A percentile compares a stretch with the other conserved stretches of the same genome.
phyloP scores from a whole-genome alignment of 768 basidiomycete species.

The Suillus tomentosus region DNA sequence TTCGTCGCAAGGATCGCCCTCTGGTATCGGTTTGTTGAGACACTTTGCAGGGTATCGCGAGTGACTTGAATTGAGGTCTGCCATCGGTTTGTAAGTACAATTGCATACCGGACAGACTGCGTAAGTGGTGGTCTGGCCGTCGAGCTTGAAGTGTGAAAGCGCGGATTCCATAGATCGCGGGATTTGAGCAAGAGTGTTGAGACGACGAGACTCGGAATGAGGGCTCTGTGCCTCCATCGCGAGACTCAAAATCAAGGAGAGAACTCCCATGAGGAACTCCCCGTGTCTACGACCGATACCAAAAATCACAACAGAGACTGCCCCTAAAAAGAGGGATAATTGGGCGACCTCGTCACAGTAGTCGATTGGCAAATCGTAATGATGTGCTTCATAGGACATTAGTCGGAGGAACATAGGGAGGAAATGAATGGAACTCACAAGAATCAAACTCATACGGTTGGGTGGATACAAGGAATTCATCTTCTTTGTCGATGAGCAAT shows the following conservation, averaged over 20 bases:
- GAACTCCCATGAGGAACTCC: conserved; percentile 23
- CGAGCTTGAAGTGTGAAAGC: conserved; percentile 16
- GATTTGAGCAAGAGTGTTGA: not conserved
- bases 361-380: conserved; percentile 11
- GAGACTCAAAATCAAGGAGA: conserved; percentile 18
- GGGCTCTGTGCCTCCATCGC: not conserved
- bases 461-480: no score
- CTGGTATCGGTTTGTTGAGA: conserved; percentile 10
- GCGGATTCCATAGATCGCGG: conserved; percentile 4
- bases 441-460: no score
- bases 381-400: conserved; percentile 7
- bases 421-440: not conserved
- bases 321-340: conserved; percentile 22
- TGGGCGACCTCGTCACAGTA: conserved; percentile 21
- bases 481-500: not conserved
- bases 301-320: conserved; percentile 21
- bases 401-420: not conserved
- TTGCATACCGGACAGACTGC: conserved; percentile 20
- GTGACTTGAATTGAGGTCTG: not conserved
- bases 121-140: conserved; percentile 18
- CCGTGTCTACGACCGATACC: conserved; percentile 13
- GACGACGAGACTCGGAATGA: not conserved
- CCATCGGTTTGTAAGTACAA: conserved; percentile 12
- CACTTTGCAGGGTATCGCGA: conserved; percentile 13
- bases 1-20: not conserved